Conservation (phyloP, 2,329 filamentous ascomycete genomes). For the Pyricularia pennisetigena region DNA sequence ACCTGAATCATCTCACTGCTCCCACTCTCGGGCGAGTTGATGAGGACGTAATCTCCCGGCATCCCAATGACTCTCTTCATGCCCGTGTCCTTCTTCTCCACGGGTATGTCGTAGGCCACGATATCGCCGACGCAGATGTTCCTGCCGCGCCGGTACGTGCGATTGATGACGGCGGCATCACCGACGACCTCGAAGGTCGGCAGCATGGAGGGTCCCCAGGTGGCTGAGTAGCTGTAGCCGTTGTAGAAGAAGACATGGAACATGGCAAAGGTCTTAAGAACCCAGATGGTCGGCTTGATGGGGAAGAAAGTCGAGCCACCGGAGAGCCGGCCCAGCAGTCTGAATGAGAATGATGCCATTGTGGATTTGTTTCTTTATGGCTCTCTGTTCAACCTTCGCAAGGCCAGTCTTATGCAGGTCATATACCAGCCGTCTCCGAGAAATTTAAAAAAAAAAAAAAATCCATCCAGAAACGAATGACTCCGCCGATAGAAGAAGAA, state of each 20-base stretch:
- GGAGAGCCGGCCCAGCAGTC: background rate
- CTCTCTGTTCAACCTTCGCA: background rate
- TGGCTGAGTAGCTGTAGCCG: conserved; percentile 47
- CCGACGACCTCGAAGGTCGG: conserved; percentile 64
- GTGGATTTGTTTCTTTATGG: background rate
- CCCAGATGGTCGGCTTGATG: background rate
- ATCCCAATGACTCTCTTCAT: conserved; percentile 74
- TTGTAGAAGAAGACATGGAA: conserved; percentile 49
- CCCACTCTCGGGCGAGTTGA: conserved; percentile 46
- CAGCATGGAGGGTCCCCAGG: conserved; percentile 76
- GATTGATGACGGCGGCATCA: conserved; percentile 61
- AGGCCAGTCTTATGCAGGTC: too few species aligned
- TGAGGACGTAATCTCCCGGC: conserved; percentile 65
- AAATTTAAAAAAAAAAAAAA: too few species aligned
- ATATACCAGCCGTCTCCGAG: too few species aligned
- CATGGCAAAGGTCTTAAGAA: conserved; percentile 22
- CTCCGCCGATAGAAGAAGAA: too few species aligned
- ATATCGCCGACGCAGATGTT: conserved; percentile 68
- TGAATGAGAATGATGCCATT: background rate
- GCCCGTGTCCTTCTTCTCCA: conserved; percentile 46
- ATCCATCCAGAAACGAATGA: too few species aligned
- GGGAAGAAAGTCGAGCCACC: background rate
- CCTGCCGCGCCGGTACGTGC: conserved; percentile 59
- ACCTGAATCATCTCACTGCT: conserved; percentile 57
- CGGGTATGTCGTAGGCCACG: conserved; percentile 68